Conservation (phyloP, 257 asterid genomes). For the Mitragyna speciosa region DNA sequence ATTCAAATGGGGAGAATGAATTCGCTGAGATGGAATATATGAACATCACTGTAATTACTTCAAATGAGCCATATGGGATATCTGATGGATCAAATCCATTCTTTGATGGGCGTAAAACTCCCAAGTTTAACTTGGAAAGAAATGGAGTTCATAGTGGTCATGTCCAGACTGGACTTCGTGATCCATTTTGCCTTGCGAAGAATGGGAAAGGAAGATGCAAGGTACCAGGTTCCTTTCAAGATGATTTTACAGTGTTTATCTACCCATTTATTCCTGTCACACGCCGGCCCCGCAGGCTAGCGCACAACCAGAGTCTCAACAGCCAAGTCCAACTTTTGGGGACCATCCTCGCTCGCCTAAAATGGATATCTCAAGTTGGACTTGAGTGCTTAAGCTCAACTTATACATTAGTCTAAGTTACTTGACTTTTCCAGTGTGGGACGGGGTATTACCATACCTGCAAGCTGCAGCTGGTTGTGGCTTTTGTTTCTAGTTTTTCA, state of each 20-base stretch:
- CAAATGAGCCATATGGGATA: constrained; percentile 65
- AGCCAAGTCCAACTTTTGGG: too few relatives aligned
- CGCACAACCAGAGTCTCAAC: too few relatives aligned
- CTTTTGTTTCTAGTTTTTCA: not conserved
- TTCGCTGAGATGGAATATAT: constrained; percentile 81
- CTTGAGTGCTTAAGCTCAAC: too few relatives aligned
- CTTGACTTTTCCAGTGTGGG: too few relatives aligned
- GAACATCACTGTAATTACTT: constrained; percentile 76
- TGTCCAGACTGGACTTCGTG: constrained; percentile 64
- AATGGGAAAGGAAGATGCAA: constrained; percentile 71
- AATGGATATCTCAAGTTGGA: too few relatives aligned
- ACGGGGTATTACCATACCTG: too few relatives aligned
- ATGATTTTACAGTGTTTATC: not conserved
- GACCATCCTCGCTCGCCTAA: too few relatives aligned
- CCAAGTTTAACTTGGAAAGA: constrained; percentile 50
- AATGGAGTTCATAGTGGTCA: constrained; percentile 83
- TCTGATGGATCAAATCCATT: constrained; percentile 74
- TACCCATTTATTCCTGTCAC: too few relatives aligned
- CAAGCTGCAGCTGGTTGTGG: not conserved
- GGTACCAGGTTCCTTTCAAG: constrained; percentile 36
- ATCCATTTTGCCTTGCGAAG: constrained; percentile 66
- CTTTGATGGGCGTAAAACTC: constrained; percentile 48
- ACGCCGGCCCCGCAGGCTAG: too few relatives aligned
- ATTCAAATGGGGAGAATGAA: constrained; percentile 58
- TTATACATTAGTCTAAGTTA: too few relatives aligned